Evolutionary conservation across 176 grass and related monocot genomes (phyloP).

Genomic region (Triticum monococcum): DNA sequence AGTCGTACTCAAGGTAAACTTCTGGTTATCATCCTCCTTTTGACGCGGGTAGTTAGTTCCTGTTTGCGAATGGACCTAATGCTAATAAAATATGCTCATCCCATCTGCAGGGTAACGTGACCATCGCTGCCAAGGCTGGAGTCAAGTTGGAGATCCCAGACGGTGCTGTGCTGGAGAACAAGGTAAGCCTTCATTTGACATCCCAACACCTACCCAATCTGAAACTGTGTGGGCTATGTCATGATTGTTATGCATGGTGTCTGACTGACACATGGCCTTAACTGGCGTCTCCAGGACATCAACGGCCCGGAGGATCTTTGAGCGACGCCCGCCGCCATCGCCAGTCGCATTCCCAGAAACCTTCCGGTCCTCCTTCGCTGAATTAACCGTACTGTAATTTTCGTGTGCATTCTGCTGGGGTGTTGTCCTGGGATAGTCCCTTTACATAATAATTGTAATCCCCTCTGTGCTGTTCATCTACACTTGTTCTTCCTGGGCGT

Average conservation of each 20-base stretch:
- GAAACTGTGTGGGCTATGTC: background rate
- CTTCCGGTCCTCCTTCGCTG: slow-evolving; percentile 5
- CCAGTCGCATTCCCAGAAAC: slow-evolving; percentile 21
- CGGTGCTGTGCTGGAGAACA: slow-evolving; percentile 67
- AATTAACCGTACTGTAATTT: slow-evolving; percentile 42
- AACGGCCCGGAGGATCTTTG: slow-evolving; percentile 63
- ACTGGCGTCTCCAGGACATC: slow-evolving; percentile 44
- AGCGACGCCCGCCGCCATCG: background rate
- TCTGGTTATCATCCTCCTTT: background rate
- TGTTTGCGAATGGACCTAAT: too few relatives aligned
- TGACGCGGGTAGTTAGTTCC: too few relatives aligned
- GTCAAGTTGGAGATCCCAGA: slow-evolving; percentile 79
- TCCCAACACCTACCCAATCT: background rate
- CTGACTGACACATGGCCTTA: background rate
- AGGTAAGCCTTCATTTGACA: slow-evolving; percentile 37
- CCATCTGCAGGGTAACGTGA: slow-evolving; percentile 56
- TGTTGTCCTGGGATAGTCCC: background rate
- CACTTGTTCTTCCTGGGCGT: slow-evolving; percentile 41
- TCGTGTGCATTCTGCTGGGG: slow-evolving; percentile 29
- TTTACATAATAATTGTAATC: slow-evolving; percentile 54
- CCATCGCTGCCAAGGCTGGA: slow-evolving; percentile 59
- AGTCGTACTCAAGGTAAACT: slow-evolving; percentile 79
- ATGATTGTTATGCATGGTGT: background rate
- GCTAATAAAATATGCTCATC: too few relatives aligned
- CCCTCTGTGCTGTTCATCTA: slow-evolving; percentile 19